phyloP scores from a whole-genome alignment of 1,284 basidiomycete genomes.

The Cryptococcus sp. region DNA sequence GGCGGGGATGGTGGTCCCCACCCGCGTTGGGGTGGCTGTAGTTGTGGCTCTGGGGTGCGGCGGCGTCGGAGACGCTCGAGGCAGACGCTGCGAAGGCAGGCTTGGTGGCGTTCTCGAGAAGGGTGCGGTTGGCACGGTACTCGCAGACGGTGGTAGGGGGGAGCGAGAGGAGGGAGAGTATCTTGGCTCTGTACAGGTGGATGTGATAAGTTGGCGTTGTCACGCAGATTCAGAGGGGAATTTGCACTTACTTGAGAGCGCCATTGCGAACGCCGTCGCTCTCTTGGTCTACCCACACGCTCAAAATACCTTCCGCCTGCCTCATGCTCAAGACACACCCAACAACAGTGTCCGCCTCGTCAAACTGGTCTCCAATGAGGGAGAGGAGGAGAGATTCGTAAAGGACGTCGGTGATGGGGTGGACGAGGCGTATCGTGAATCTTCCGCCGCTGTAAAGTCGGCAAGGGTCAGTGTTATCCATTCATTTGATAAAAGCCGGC shows the following conservation, averaged over 20 bases:
- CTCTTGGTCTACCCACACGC: conserved; percentile 51
- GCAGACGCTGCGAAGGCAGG: conserved; percentile 2
- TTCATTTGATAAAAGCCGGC: background rate
- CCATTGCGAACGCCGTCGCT: conserved; percentile 42
- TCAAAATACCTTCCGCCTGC: conserved; percentile 50
- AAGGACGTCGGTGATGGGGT: conserved; percentile 45
- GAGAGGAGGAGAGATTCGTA: conserved; percentile 47
- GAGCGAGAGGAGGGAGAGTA: conserved; percentile 42
- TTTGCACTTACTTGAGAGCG: conserved; percentile 40
- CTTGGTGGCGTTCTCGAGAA: conserved; percentile 40
- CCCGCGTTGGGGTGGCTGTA: conserved; percentile 1
- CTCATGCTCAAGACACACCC: conserved; percentile 49
- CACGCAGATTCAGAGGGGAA: no score
- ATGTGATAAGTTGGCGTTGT: background rate
- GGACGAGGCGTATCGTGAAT: conserved; percentile 47
- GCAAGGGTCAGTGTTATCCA: background rate
- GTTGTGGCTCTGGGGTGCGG: conserved; percentile 7
- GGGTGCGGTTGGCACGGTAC: conserved; percentile 48
- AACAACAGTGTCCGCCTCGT: conserved; percentile 49
- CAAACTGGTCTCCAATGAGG: conserved; percentile 51
- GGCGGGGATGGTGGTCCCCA: background rate
- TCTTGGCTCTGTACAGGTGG: conserved; percentile 40
- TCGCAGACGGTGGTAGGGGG: conserved; percentile 46
- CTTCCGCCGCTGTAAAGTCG: conserved; percentile 34
- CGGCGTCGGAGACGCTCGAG: conserved; percentile 12